These are phyloP conservation scores for Colletotrichum sp. DNA, from an alignment of 2,329 filamentous ascomycete species.

Conservation along the genomic window DNA sequence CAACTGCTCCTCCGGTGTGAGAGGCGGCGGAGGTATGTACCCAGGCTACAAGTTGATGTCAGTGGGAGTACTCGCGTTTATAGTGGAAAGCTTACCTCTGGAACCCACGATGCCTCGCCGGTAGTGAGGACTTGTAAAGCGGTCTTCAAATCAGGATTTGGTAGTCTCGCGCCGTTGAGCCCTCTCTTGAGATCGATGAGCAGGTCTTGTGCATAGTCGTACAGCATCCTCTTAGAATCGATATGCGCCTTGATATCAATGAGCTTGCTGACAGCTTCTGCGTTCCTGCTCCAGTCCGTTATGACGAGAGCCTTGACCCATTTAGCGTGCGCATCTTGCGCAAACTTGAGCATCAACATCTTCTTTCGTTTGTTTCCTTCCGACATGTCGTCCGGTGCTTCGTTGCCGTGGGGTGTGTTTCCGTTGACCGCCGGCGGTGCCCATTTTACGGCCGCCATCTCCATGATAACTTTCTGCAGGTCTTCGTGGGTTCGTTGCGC, in stretches of 20 bases:
- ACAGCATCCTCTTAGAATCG: constrained; percentile 64
- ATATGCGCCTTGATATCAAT: constrained; percentile 87
- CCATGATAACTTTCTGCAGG: constrained; percentile 71
- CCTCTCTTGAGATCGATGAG: constrained; percentile 77
- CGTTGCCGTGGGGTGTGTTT: constrained; percentile 43
- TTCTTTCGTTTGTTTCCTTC: constrained; percentile 79
- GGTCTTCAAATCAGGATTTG: constrained; percentile 89
- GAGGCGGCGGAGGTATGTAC: constrained; percentile 75
- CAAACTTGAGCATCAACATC: constrained; percentile 74
- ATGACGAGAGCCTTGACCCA: constrained; percentile 95
- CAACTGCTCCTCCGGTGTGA: constrained; percentile 75
- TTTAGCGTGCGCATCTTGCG: constrained; percentile 79
- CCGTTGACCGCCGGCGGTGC: constrained; percentile 57
- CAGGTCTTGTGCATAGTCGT: constrained; percentile 63
- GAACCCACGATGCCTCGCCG: constrained; percentile 78
- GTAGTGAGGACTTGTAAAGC: constrained; percentile 84
- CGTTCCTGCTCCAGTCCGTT: constrained; percentile 85
- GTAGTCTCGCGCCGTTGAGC: constrained; percentile 75
- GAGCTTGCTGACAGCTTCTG: constrained; percentile 79
- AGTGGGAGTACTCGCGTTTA: background rate
- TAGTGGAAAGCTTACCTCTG: constrained; percentile 64
- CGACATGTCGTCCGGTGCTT: constrained; percentile 59
- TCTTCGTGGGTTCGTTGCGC: constrained; percentile 85
- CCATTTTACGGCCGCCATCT: constrained; percentile 72
- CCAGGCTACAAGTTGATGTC: constrained; percentile 56